Conservation (phyloP, 345 rosid species). For the Rhodamnia argentea region DNA sequence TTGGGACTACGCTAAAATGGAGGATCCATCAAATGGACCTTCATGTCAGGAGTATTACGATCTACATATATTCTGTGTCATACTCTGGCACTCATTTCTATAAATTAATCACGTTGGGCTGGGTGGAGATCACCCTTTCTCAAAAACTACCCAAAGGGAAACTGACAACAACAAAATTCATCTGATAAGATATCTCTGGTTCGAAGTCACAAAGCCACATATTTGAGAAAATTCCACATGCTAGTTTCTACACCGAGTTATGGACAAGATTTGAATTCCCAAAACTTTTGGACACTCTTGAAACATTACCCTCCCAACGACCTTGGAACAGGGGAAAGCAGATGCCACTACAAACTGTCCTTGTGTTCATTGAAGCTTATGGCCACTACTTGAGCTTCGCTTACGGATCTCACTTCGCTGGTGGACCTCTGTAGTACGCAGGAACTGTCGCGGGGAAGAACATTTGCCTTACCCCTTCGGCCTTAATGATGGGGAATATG, state of each 20-base stretch:
- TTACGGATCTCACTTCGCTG: neutral
- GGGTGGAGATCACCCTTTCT: neutral
- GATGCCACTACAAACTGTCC: neutral
- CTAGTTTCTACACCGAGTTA: neutral
- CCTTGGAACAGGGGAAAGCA: neutral
- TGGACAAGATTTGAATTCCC: neutral
- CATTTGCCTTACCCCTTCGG: constrained; percentile 40
- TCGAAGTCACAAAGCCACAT: neutral
- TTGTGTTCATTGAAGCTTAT: neutral
- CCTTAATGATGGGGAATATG: constrained; percentile 31
- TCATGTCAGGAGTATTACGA: neutral
- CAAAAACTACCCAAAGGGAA: neutral
- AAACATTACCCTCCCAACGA: neutral
- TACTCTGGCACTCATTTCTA: neutral
- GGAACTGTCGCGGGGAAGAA: constrained; percentile 39
- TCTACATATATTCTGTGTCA: neutral
- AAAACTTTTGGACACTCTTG: neutral
- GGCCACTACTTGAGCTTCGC: neutral
- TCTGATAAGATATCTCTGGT: neutral
- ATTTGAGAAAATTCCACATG: neutral
- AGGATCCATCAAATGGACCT: neutral
- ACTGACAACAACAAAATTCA: neutral
- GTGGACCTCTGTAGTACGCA: constrained; percentile 29
- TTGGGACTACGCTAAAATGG: neutral
- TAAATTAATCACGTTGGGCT: neutral